These are phyloP conservation scores for Trametes sp. DNA, from an alignment of 1,284 basidiomycete species.

Conservation along the genomic window DNA sequence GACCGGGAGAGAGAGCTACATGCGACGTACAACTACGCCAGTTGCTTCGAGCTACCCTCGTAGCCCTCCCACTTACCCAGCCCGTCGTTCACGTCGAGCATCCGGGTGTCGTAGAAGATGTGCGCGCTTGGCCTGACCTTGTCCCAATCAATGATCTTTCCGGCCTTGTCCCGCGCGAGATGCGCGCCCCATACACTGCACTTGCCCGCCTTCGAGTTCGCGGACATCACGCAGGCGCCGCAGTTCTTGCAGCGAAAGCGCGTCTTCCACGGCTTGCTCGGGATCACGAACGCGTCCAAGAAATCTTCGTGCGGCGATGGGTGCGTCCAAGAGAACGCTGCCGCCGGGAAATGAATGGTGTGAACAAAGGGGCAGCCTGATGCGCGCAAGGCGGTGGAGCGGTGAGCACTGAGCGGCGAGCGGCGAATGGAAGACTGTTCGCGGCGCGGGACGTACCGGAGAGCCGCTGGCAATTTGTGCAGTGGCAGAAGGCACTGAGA, in stretches of 20 bases:
- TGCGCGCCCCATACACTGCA: constrained; percentile 65
- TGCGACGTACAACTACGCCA: constrained; percentile 27
- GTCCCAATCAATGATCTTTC: constrained; percentile 58
- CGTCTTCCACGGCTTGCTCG: constrained; percentile 60
- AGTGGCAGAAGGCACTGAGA: constrained; percentile 69
- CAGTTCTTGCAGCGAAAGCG: constrained; percentile 67
- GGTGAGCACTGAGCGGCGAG: neutral
- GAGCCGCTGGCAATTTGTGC: constrained; percentile 66
- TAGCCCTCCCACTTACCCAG: constrained; percentile 72
- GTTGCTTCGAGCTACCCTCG: constrained; percentile 49
- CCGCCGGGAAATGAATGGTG: constrained; percentile 60
- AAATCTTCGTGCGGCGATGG: constrained; percentile 41
- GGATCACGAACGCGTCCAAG: constrained; percentile 55
- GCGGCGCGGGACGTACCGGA: constrained; percentile 48
- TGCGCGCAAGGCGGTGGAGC: neutral
- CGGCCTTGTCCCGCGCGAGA: constrained; percentile 56
- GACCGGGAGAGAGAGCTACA: neutral
- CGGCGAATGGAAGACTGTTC: neutral
- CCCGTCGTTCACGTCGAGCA: constrained; percentile 61
- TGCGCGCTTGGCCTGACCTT: constrained; percentile 63
- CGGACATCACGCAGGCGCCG: constrained; percentile 57
- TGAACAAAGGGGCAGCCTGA: constrained; percentile 67
- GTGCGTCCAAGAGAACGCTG: constrained; percentile 62
- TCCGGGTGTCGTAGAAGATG: constrained; percentile 68
- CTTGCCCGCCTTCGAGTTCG: constrained; percentile 53